Base-by-base conservation (phyloP, 352 stramenopile genomes). In the Phytophthora melonis region DNA sequence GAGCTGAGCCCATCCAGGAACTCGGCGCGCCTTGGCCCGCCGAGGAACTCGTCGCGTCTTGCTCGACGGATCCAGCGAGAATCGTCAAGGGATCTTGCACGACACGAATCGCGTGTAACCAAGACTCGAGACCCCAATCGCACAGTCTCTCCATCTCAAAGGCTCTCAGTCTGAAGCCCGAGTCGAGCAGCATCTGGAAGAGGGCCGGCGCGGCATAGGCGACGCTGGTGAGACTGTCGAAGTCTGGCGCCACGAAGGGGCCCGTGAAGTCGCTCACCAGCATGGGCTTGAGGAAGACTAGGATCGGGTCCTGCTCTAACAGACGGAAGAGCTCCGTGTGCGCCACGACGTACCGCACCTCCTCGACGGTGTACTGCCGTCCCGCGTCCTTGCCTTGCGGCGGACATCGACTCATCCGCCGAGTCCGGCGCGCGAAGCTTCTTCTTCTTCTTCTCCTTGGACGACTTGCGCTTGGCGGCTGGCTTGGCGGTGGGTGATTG, bases 131-230 rank as follows among this genome's bases (percentile, higher is more conserved):
- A 19, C 58, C 54, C 54, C 63, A 60, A 19, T 70, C 63, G 36
- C 30, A 68, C 21, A 68, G 14, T 55, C n/a, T 36, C 50, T 68
- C 52, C 62, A 68, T 61, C 50, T 64, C 43, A 14, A 70, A 70
- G 3, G 19, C n/a, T 10, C 63, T 41, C n/a, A 70, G 8, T 3
- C 23, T 54, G 41, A 45, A 63, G 0, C 63, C 54, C 1, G 63
- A 18, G 1, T 58, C 50, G 1, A 25, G 50, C 2, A 70, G 19
- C 18, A 70, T 23, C 4, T 16, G 5, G 43, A 70, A 70, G 9
- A 63, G 14, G 6, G 63, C n/a, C 0, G 50, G 23, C 1, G 19
- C 43, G 1, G 54, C 41, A 0, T 30, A 53, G 18, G 8, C 41
- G 2, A 63, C 41, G 5, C 3, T 45, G 2, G 6, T 61, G 14